Conservation (phyloP, 2,329 filamentous ascomycete species). For the Ophidiomyces ophidiicola region DNA sequence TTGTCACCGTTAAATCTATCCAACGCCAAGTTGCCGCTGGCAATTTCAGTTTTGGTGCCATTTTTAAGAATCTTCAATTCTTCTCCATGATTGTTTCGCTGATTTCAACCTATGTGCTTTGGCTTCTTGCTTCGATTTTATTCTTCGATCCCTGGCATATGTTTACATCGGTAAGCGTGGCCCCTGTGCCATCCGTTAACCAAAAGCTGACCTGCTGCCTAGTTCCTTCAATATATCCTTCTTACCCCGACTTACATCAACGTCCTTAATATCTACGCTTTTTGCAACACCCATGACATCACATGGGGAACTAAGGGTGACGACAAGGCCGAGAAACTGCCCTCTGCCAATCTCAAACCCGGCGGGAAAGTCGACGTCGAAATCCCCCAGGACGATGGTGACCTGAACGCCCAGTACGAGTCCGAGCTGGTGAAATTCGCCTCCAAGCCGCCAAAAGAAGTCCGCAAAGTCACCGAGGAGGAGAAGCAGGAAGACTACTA, state of each 20-base stretch:
- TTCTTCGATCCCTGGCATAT: conserved; percentile 99
- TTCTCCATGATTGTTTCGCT: conserved; percentile 89
- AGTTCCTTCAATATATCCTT: conserved; percentile 85
- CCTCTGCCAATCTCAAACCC: conserved; percentile 77
- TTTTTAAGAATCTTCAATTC: conserved; percentile 82
- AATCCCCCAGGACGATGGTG: conserved; percentile 77
- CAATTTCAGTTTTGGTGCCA: conserved; percentile 54
- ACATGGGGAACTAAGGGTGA: conserved; percentile 98
- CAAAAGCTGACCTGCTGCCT: conserved; percentile 8
- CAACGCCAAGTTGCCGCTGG: conserved; percentile 52
- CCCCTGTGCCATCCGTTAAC: background rate
- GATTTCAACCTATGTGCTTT: conserved; percentile 83
- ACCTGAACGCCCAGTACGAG: conserved; percentile 91
- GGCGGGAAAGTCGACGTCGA: conserved; percentile 89
- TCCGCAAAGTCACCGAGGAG: conserved; percentile 36
- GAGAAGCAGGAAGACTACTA: conserved; percentile 98
- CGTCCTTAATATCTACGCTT: conserved; percentile 96
- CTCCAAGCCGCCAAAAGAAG: conserved; percentile 60
- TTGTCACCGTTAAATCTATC: conserved; percentile 81
- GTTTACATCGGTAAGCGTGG: conserved; percentile 55
- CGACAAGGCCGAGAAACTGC: conserved; percentile 84
- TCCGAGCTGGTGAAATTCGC: conserved; percentile 64
- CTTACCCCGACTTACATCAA: conserved; percentile 96
- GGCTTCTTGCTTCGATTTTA: conserved; percentile 77
- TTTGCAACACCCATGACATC: conserved; percentile 96